Base-by-base conservation (phyloP, 2,329 filamentous ascomycete genomes). In the Hirsutella thompsonii region DNA sequence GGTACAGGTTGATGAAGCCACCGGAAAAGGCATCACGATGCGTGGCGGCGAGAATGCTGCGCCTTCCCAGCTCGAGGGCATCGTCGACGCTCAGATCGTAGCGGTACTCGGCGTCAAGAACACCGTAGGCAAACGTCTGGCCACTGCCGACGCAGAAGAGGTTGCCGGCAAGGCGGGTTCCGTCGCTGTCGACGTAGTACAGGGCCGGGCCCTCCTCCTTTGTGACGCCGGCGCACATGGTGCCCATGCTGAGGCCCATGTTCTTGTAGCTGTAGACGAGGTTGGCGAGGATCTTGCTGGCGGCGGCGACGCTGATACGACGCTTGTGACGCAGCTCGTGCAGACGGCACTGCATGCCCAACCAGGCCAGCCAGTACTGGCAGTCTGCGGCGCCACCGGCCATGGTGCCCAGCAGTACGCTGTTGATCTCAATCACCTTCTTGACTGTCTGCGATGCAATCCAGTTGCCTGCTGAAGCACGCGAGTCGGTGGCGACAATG, bases 341-440 rank as follows among this genome's bases (percentile, higher is more conserved):
- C 50, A 98, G 84, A 45, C 92, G 88, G 71, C 92, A 98, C 74
- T 98, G 89, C 83, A 96, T 94, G 57, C 90, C 92, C 50, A 98
- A 77, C 73, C 94, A 98, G 58, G 88, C 89, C 49, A 98, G 83
- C 92, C 92, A 98, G 76, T 95, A 96, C 79, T 96, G 92, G 67
- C 92, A 98, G 68, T 98, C 92, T 64, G 92, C 92, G 58, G 92
- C 92, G 67, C 92, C 92, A 64, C 92, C 92, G 48, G 92, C 92
- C 90, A 98, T 94, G 52, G 92, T 98, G 50, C 92, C 92, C 56
- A 98, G 69, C 65, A 98, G 74, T 64, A 82, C 83, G 66, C 74
- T 86, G 72, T 94, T 94, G 73, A 94, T 94, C 74, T 94, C 88
- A 59, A 98, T 96, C 53, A 98, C 92, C 76, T 98, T 98, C 80